Percentiles rank a stretch among this genome's conserved stretches.
phyloP scores from a whole-genome alignment of 2,329 filamentous ascomycete genomes.

The Pestalotiopsis sp. region DNA sequence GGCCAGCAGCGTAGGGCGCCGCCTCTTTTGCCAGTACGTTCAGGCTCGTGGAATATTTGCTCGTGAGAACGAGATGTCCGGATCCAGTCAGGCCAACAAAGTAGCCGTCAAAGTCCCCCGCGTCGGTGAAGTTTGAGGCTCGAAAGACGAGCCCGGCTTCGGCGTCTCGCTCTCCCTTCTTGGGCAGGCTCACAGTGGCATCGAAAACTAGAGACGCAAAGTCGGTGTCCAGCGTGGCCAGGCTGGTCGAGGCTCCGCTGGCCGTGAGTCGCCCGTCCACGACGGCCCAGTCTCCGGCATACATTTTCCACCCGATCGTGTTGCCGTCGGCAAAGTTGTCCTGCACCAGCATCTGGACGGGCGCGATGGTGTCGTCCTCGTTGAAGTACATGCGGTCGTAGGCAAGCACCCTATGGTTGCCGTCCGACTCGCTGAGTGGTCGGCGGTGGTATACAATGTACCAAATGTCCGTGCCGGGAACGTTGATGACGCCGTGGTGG shows the following conservation, averaged over 20 bases:
- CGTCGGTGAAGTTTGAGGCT: neutral
- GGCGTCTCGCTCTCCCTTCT: neutral
- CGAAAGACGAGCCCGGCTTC: slow-evolving; percentile 9
- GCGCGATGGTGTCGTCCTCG: slow-evolving; percentile 42
- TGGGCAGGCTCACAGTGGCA: slow-evolving; percentile 21
- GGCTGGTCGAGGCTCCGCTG: slow-evolving; percentile 20
- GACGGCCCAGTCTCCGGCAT: slow-evolving; percentile 29
- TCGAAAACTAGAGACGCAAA: slow-evolving; percentile 36
- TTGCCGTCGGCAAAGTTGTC: slow-evolving; percentile 44
- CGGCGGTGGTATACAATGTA: slow-evolving; percentile 51
- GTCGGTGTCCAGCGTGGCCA: slow-evolving; percentile 38
- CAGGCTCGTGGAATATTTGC: neutral
- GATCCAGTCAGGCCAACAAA: slow-evolving; percentile 1
- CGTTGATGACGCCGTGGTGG: slow-evolving; percentile 43
- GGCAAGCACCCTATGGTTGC: slow-evolving; percentile 48
- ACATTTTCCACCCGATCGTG: slow-evolving; percentile 39
- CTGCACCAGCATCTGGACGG: slow-evolving; percentile 46
- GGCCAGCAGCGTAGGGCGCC: neutral
- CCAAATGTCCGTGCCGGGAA: slow-evolving; percentile 41
- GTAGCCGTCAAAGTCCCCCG: neutral
- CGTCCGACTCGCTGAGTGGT: slow-evolving; percentile 44
- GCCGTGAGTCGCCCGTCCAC: slow-evolving; percentile 28
- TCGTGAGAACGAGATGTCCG: neutral
- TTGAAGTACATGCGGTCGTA: slow-evolving; percentile 53
- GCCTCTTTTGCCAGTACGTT: neutral